Evolutionary conservation across 2,329 filamentous ascomycete species (phyloP).

Genomic region (Camillea tinctor): DNA sequence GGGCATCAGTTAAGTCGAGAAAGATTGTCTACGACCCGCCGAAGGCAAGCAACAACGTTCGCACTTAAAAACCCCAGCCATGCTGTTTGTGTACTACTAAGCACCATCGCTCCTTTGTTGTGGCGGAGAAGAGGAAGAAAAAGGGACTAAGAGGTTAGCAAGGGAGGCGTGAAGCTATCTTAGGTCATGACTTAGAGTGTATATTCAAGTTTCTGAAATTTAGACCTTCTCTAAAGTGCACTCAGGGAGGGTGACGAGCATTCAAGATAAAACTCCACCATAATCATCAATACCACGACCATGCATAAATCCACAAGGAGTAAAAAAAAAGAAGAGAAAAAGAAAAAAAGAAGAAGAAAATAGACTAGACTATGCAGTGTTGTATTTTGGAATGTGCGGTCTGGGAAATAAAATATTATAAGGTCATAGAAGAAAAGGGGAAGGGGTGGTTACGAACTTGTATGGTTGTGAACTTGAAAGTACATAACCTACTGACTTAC

Average conservation of each 20-base stretch:
- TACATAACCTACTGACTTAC: too few relatives aligned
- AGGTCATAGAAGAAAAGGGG: too few relatives aligned
- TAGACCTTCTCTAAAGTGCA: slow-evolving; percentile 27
- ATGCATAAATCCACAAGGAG: neutral
- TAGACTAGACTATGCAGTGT: too few relatives aligned
- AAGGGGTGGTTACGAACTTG: too few relatives aligned
- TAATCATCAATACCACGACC: neutral
- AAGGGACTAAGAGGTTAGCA: slow-evolving; percentile 25
- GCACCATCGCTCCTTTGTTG: slow-evolving; percentile 33
- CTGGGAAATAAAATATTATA: too few relatives aligned
- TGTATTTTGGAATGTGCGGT: too few relatives aligned
- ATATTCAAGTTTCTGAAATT: slow-evolving; percentile 37
- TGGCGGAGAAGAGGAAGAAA: slow-evolving; percentile 21
- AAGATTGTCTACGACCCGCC: slow-evolving; percentile 89
- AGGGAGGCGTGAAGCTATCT: slow-evolving; percentile 28
- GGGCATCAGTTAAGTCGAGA: slow-evolving; percentile 91
- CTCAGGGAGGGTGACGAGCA: neutral
- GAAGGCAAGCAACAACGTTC: slow-evolving; percentile 47
- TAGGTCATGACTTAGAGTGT: slow-evolving; percentile 39
- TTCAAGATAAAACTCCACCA: neutral
- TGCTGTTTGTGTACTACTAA: slow-evolving; percentile 35
- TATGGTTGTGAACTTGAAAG: too few relatives aligned
- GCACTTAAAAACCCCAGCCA: slow-evolving; percentile 35
- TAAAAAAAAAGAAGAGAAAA: too few relatives aligned
- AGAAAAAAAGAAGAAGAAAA: too few relatives aligned